Evolutionary conservation across 805 yeast genomes (phyloP), one percentile per base, ranked within the genome.

Genomic region (Saturnispora zaruensis): DNA sequence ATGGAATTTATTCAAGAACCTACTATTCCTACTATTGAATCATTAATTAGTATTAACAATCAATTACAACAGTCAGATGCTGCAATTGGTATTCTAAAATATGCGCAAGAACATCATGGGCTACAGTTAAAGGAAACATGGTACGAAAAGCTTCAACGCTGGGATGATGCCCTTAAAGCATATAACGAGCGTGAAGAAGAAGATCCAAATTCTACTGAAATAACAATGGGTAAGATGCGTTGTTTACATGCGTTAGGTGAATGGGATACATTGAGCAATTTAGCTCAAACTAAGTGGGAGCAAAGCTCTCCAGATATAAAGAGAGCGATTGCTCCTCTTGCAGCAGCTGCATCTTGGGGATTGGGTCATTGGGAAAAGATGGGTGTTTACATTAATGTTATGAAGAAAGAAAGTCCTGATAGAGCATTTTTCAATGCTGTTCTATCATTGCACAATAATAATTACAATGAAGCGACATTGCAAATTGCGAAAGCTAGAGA

Each of bases 321-420:
- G 57, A 73, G 96, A 50, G 79, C 83, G 5, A 89, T 93, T 57
- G 99, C 99, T 1, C 98, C 99, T 0, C 70, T 95, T 48, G 99
- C 98, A 0, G 99, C 99, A 0, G 97, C 98, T 2, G 97, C 99
- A 1, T 88, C 98, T 1, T 93, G 99, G 99, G 97, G 98, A 14
- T 71, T 95, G 40, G 91, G 91, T 2, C 93, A 87, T 61, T 95
- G 99, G 99, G 96, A 89, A 56, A 75, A 87, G 59, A 90, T 95
- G 89, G 97, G 87, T 59, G 78, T 85, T 6, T 93, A 89, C 59
- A 90, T 91, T 50, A 72, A 80, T 55, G 96, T 86, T 1, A 89
- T 93, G 95, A 87, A 87, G 57, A 72, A 79, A 2, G 96, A 88
- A 53, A 86, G 96, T 2, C 96, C 98, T 0, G 98, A 93, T 62